Evolutionary conservation across 2,329 filamentous ascomycete genomes (phyloP), one percentile per base, ranked within the genome.

Genomic region (Microascus cirrosus): DNA sequence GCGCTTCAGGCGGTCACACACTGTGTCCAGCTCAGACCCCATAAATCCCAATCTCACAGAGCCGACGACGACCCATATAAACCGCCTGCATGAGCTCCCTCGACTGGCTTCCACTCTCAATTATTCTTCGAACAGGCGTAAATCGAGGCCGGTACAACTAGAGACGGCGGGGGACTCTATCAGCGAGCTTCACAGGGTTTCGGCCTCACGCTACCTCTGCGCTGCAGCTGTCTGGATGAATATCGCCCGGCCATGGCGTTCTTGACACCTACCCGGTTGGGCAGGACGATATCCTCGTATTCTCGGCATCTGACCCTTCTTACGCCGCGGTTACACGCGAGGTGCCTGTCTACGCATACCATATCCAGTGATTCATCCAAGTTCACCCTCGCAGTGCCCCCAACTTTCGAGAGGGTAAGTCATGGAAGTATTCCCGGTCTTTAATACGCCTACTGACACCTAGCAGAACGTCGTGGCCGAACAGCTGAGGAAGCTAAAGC

Each of bases 301-400:
- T 22, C 45, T 22, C 45, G 7, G 13, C 39, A 32, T 42, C 36
- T n/a, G 12, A 24, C 45, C 20, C 22, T 45, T n/a, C 11, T 18
- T 39, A 25, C n/a, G 25, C 2, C 25, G 35, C 45, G 5, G 34
- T 15, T 28, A 5, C 20, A 54, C 11, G 10, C 25, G 34, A 57
- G 56, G 35, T 15, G 24, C 22, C 22, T 58, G 11, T 54, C 56
- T 13, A 58, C 51, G 15, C 32, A 32, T 15, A 28, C 56, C 25
- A 24, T 58, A 5, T 53, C 56, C 8, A 42, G 53, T 32, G 56
- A 58, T 34, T 22, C 56, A 18, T 54, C 34, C 22, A 58, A 48
- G 25, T 54, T 58, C 36, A 58, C 34, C 28, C 25, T 58, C 12
- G 36, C 34, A 8, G 56, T 58, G 18, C 51, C 35, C 5, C 50